phyloP scores from a whole-genome alignment of 225 moss, liverwort and hornwort genomes.

The Lunularia cruciata region DNA sequence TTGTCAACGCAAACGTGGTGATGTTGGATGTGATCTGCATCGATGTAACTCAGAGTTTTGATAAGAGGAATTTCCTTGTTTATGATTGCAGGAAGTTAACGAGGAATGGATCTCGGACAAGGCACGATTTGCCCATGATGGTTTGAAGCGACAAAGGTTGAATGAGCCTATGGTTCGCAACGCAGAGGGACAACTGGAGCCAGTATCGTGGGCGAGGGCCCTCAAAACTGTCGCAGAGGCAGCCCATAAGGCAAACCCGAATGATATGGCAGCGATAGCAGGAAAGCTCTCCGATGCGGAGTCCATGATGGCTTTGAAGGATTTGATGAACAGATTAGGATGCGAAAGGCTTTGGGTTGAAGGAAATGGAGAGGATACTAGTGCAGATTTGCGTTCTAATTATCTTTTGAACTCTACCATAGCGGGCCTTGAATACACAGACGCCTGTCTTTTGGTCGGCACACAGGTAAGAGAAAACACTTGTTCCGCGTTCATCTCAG shows the following conservation, averaged over 20 bases:
- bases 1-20: too few relatives aligned
- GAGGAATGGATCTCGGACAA: conserved; percentile 99
- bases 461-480: conserved; percentile 88
- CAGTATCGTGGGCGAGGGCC: conserved; percentile 77
- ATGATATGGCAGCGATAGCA: conserved; percentile 83
- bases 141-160: conserved; percentile 82
- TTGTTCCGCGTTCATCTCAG: too few relatives aligned
- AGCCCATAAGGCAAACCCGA: conserved; percentile 59
- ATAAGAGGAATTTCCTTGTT: neutral
- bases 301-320: conserved; percentile 89
- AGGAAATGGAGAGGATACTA: conserved; percentile 76
- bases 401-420: conserved; percentile 90
- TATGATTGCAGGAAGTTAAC: conserved; percentile 67
- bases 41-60: neutral
- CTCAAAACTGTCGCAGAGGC: conserved; percentile 82
- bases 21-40: too few relatives aligned
- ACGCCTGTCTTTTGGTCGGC: conserved; percentile 80
- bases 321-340: conserved; percentile 83
- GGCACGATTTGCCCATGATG: conserved; percentile 86
- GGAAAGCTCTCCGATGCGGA: conserved; percentile 96
- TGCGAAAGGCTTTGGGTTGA: conserved; percentile 94
- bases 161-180: conserved; percentile 89
- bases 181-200: conserved; percentile 70
- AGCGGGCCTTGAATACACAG: conserved; percentile 79
- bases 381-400: conserved; percentile 77